Evolutionary conservation across 2,329 filamentous ascomycete genomes (phyloP).

Genomic region (Sclerotinia subarctica): DNA sequence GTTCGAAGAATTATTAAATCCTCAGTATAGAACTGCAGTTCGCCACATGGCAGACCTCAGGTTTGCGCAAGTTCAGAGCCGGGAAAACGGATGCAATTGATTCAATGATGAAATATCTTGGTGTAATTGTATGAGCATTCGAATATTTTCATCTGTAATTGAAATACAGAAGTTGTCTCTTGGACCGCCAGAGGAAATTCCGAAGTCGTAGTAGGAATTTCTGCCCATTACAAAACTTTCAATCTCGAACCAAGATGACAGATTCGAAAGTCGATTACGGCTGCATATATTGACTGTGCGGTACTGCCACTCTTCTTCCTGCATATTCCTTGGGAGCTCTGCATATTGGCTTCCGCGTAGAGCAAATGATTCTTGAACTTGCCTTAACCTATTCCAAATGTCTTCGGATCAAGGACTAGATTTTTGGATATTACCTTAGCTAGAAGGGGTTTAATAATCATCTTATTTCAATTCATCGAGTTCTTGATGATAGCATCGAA

Average conservation of each 20-base stretch:
- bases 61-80: background rate
- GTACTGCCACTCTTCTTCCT: background rate
- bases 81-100: background rate
- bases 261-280: background rate
- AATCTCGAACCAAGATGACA: background rate
- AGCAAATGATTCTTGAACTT: background rate
- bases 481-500: background rate
- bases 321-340: background rate
- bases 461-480: too few relatives aligned
- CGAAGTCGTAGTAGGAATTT: background rate
- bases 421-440: background rate
- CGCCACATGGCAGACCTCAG: background rate
- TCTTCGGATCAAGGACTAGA: background rate
- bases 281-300: background rate
- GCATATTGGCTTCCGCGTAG: background rate
- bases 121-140: background rate
- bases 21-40: background rate
- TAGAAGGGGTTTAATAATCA: background rate
- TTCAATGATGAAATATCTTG: background rate
- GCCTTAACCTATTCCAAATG: background rate
- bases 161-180: background rate
- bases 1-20: background rate
- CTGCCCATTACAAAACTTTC: too few relatives aligned
- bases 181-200: background rate
- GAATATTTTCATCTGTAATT: background rate